Conservation (phyloP, 73 alveolate genomes). For the Blepharisma japonicum region DNA sequence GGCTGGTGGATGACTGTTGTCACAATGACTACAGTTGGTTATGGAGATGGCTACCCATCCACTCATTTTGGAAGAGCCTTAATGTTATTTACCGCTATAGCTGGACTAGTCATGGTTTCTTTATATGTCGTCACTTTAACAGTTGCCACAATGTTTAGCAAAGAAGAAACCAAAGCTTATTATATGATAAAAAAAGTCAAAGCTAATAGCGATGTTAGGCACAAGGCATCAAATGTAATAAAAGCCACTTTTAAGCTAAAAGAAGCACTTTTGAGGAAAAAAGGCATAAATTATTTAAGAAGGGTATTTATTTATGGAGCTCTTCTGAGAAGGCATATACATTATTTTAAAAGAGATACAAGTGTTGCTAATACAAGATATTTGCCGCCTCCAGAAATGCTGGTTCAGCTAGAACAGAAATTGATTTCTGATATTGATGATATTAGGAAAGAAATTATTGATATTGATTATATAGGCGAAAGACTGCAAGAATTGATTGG, state of each 20-base stretch:
- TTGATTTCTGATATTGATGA: neutral
- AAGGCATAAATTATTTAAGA: neutral
- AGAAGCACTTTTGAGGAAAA: neutral
- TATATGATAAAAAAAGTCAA: neutral
- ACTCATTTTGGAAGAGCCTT: neutral
- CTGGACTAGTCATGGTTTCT: neutral
- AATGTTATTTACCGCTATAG: neutral
- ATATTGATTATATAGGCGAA: constrained; percentile 2
- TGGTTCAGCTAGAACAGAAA: neutral
- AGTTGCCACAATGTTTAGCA: neutral
- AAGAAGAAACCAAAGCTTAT: neutral
- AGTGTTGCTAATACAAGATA: neutral
- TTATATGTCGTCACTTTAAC: neutral
- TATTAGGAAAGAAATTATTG: neutral
- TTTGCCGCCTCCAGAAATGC: neutral
- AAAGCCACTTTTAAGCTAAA: neutral
- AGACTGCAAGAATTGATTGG: neutral
- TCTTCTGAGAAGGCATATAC: neutral
- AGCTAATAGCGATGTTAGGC: neutral
- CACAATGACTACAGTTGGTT: neutral
- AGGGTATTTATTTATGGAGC: neutral
- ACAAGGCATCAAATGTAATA: neutral
- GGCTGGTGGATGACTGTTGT: constrained; percentile 9
- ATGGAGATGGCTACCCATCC: neutral
- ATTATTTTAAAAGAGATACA: neutral